Conservation (phyloP, 192 early-diverging fungal species). For the Rhizoclosmatium sp. region DNA sequence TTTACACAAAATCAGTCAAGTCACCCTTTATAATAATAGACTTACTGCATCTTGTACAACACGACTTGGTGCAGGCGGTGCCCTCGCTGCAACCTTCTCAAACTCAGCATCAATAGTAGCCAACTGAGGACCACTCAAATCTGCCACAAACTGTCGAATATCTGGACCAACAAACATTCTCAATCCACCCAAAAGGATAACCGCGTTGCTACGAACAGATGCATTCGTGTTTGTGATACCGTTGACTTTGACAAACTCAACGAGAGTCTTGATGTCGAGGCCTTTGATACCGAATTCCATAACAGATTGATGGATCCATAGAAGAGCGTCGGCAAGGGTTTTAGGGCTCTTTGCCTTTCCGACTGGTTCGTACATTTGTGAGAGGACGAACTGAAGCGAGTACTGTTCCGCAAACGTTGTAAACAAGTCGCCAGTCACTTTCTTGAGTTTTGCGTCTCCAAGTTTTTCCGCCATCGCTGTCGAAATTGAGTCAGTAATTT, state of each 20-base stretch:
- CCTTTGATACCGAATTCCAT: conserved; percentile 92
- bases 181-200: conserved; percentile 82
- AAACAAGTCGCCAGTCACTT: conserved; percentile 81
- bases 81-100: conserved; percentile 78
- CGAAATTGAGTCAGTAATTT: conserved; percentile 62
- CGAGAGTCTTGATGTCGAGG: conserved; percentile 75
- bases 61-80: conserved; percentile 72
- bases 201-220: conserved; percentile 79
- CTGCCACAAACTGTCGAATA: conserved; percentile 83
- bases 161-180: conserved; percentile 85
- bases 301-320: conserved; percentile 86
- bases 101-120: conserved; percentile 93
- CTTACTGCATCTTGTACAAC: conserved; percentile 24
- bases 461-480: conserved; percentile 85
- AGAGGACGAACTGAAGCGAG: conserved; percentile 83
- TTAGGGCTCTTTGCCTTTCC: conserved; percentile 89
- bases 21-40: neutral
- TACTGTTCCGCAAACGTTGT: conserved; percentile 76
- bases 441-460: conserved; percentile 95
- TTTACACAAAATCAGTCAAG: conserved; percentile 18
- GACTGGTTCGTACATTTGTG: conserved; percentile 79
- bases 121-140: conserved; percentile 83
- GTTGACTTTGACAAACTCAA: conserved; percentile 84
- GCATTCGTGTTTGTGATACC: conserved; percentile 83
- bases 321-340: conserved; percentile 82